A percentile compares a stretch with the other conserved stretches of the same genome.
Evolutionary conservation across 305 asterid genomes (phyloP).

Genomic region (Lippia alba): DNA sequence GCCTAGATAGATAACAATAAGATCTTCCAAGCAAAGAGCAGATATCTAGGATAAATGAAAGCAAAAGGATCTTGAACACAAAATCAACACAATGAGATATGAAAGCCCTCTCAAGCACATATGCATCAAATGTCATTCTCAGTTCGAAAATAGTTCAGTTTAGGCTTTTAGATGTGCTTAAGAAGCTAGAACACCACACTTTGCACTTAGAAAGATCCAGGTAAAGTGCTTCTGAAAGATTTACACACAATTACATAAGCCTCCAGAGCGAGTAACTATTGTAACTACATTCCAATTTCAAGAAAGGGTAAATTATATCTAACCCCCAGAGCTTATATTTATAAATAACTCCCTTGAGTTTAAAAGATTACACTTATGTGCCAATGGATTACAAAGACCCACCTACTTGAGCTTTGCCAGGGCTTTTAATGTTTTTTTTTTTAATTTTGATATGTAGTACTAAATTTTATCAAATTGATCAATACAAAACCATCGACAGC

Average conservation of each 20-base stretch:
- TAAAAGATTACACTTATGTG: too few relatives aligned
- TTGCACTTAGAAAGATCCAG: constrained; percentile 19
- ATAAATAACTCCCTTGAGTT: too few relatives aligned
- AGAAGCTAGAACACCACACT: constrained; percentile 17
- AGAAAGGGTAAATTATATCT: too few relatives aligned
- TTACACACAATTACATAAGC: constrained; percentile 26
- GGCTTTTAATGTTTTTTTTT: too few relatives aligned
- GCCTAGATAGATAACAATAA: constrained; percentile 14
- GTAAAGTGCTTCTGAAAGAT: constrained; percentile 27
- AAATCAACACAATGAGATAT: constrained; percentile 15
- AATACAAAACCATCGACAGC: too few relatives aligned
- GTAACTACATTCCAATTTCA: constrained; percentile 10
- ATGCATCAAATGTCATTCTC: constrained; percentile 17
- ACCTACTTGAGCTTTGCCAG: too few relatives aligned
- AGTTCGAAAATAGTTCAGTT: constrained; percentile 10
- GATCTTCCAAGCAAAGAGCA: constrained; percentile 25
- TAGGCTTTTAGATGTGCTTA: constrained; percentile 27
- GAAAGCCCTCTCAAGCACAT: constrained; percentile 26
- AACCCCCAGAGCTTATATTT: too few relatives aligned
- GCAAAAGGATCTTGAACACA: constrained; percentile 27
- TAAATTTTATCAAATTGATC: too few relatives aligned
- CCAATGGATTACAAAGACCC: too few relatives aligned
- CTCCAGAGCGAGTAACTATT: constrained; percentile 22
- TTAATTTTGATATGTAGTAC: too few relatives aligned
- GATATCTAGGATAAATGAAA: constrained; percentile 29